These are phyloP conservation scores for Microthlaspi erraticum DNA, from an alignment of 345 rosid species.

Conservation along the genomic window DNA sequence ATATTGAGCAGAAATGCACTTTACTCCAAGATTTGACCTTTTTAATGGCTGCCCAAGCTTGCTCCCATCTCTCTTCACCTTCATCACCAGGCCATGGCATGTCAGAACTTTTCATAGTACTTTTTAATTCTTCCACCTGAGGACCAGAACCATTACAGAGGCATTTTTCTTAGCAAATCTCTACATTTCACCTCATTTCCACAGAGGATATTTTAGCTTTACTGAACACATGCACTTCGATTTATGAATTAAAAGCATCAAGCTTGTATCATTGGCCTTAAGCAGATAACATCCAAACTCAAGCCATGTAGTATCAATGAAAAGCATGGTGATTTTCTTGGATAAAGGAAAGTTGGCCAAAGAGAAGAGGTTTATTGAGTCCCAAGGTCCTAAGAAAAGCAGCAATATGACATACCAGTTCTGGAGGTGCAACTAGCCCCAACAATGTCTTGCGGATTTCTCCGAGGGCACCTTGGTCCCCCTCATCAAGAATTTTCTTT, in stretches of 20 bases:
- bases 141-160: conserved; percentile 36
- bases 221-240: background rate
- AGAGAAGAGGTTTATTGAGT: too few species aligned
- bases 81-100: conserved; percentile 99
- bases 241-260: conserved; percentile 1
- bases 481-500: conserved; percentile 68
- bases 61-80: conserved; percentile 89
- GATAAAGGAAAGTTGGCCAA: too few species aligned
- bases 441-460: conserved; percentile 80
- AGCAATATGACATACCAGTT: conserved; percentile 60
- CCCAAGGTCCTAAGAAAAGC: conserved; percentile 26
- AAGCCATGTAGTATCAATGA: conserved; percentile 1
- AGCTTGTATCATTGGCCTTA: conserved; percentile 12
- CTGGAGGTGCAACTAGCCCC: conserved; percentile 68
- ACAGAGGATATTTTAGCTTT: background rate
- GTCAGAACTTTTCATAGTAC: conserved; percentile 74
- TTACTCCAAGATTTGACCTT: conserved; percentile 55
- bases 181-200: background rate
- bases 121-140: conserved; percentile 90
- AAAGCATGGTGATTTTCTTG: too few species aligned
- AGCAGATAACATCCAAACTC: background rate
- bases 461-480: conserved; percentile 61
- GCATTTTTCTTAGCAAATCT: conserved; percentile 17
- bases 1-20: conserved; percentile 6
- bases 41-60: conserved; percentile 97